Evolutionary conservation across 2,329 filamentous ascomycete genomes (phyloP), one percentile per base, ranked within the genome.

Genomic region (Pseudogymnoascus sp.): DNA sequence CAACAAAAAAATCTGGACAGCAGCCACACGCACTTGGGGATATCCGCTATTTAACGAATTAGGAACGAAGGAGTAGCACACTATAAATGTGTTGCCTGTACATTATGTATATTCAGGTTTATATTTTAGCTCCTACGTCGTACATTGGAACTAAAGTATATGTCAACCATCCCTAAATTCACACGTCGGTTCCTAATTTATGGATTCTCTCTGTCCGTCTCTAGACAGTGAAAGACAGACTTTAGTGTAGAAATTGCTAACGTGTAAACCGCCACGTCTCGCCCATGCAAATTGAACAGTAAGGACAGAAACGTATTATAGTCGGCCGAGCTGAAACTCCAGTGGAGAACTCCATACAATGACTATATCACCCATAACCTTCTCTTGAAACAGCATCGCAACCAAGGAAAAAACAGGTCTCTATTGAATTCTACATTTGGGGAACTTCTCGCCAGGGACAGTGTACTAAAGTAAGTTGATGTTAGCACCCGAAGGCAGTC

Each of bases 171-270:
- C 4, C 26, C 26, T 33, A 33, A 11, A 33, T 33, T 3, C 10
- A 11, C 10, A 8, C 10, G 2, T 33, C 31, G 31, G 8, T 33
- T 33, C 31, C 2, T 33, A 10, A 11, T 33, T 10, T 33, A 33
- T 33, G 64, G 62, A 63, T 65, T 61, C 15, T 36, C 19, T 15
- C 19, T 36, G 35, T 33, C 57, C 5, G 59, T 23, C 8, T 19
- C 63, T 23, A 62, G 17, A 13, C n/a, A 61, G 2, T 9, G 19
- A 28, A 65, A 67, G 4, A 64, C 50, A 4, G 33, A 33, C 23
- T 60, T 62, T 7, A 67, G 62, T 26, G 64, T 60, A 26, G 23
- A n/a, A 21, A 67, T 65, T 7, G 64, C 62, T 5, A 19, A 11
- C 13, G 57, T 26, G 19, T 64, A 65, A 19, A 63, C n/a, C 7